Evolutionary conservation across 805 yeast genomes (phyloP), one percentile per base, ranked within the genome.

Genomic region (Myxozyma geophila): DNA sequence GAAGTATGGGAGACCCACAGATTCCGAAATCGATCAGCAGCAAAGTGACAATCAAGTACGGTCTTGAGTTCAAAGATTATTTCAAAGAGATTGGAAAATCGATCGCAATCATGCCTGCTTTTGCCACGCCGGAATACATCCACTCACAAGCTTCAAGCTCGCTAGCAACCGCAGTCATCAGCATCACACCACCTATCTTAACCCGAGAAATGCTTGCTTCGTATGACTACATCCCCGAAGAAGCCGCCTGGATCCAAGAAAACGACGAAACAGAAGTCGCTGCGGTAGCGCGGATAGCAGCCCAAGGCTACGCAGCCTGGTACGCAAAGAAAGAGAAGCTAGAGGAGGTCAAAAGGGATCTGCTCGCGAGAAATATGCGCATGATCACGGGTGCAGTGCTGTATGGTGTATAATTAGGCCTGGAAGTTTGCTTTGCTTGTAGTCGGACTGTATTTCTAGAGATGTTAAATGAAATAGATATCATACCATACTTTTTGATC

Each of bases 251-350:
- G 67, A 41, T 55, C 12, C 65, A 63, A 44, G 50, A 56, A 23
- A 55, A 55, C 8, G 55, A 48, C 40, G 66, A 63, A 43, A 19
- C 48, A 6, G 67, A 63, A 37, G 55, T 63, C 46, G 59, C 54
- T 12, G 58, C 70, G 62, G 56, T 71, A 60, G 67, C 75, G 66
- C 57, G 75, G 63, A 60, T 67, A 35, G 44, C 54, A 7, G 10
- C 39, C n/a, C 36, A 46, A n/a, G 58, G 59, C 21, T 23, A 33
- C 19, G 59, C 37, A n/a, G 56, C 21, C 10, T 62, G 66, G 66
- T 4, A 13, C 15, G 43, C 17, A 28, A 60, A 62, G 49, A 62
- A 62, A 53, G 19, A 19, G 23, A 33, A 15, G 7, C 15, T 46
- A 13, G 21, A 35, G 19, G 40, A 37, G 13, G 47, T 36, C 13